A percentile compares a stretch with the other conserved stretches of the same genome.
phyloP scores from a whole-genome alignment of 495 filamentous ascomycete genomes.

The Penicillium atrosanguineum region DNA sequence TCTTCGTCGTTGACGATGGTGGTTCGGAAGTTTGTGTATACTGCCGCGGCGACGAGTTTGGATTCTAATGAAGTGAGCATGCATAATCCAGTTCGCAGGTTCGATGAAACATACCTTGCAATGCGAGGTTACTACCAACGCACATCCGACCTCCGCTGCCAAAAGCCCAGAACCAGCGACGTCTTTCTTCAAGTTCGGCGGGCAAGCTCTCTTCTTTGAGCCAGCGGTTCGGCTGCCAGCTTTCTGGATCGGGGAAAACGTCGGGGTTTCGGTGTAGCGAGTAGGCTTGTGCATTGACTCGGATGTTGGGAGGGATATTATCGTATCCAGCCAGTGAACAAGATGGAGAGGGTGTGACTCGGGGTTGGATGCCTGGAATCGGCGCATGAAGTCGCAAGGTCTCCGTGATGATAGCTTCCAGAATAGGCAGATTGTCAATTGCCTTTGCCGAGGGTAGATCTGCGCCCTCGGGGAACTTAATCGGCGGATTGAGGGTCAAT shows the following conservation, averaged over 20 bases:
- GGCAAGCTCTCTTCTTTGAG: slow-evolving; percentile 39
- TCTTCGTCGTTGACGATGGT: slow-evolving; percentile 53
- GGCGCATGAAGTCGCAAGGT: slow-evolving; percentile 72
- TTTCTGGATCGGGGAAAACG: slow-evolving; percentile 58
- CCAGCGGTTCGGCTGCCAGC: slow-evolving; percentile 64
- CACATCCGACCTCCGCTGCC: slow-evolving; percentile 83
- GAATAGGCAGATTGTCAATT: slow-evolving; percentile 66
- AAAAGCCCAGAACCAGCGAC: slow-evolving; percentile 82
- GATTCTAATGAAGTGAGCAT: slow-evolving; percentile 34
- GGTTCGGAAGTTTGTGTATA: slow-evolving; percentile 68
- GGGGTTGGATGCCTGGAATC: slow-evolving; percentile 73
- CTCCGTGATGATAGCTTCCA: slow-evolving; percentile 74
- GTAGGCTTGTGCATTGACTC: slow-evolving; percentile 69
- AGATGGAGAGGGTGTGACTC: slow-evolving; percentile 59
- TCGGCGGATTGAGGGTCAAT: slow-evolving; percentile 42
- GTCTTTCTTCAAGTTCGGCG: slow-evolving; percentile 51
- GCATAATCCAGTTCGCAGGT: neutral
- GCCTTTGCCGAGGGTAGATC: slow-evolving; percentile 57
- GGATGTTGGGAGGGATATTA: slow-evolving; percentile 60
- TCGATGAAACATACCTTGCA: slow-evolving; percentile 56
- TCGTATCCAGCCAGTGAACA: slow-evolving; percentile 52
- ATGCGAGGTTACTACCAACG: slow-evolving; percentile 75
- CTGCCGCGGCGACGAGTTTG: slow-evolving; percentile 49
- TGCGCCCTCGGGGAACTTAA: slow-evolving; percentile 23
- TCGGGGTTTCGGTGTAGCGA: slow-evolving; percentile 65